Evolutionary conservation across 2,329 filamentous ascomycete genomes (phyloP).

Genomic region (Diaporthe sp.): DNA sequence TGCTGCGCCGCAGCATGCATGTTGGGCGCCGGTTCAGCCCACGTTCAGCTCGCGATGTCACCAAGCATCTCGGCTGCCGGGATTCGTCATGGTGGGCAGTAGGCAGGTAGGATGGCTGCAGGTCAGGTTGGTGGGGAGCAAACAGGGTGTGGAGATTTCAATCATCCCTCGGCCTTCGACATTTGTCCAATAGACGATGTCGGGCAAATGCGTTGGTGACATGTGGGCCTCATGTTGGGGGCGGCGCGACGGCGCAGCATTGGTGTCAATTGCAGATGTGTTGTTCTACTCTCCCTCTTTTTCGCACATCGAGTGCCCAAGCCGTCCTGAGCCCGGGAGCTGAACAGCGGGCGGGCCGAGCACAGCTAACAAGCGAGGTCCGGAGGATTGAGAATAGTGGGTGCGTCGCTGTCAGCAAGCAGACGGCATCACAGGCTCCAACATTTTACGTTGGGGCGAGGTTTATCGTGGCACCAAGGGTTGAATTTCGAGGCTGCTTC

Average conservation of each 20-base stretch:
- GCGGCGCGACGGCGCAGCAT: slow-evolving; percentile 9
- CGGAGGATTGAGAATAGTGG: slow-evolving; percentile 5
- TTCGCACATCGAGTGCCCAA: background rate
- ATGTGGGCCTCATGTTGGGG: slow-evolving; percentile 5
- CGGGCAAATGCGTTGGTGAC: background rate
- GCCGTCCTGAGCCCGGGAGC: background rate
- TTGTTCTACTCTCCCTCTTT: background rate
- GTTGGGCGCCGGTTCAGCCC: background rate
- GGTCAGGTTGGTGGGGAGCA: background rate
- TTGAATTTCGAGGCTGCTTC: slow-evolving; percentile 6
- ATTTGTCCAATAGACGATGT: slow-evolving; percentile 13
- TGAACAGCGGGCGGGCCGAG: slow-evolving; percentile 1
- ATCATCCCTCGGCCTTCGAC: background rate
- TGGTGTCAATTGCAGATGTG: background rate
- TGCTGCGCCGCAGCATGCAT: slow-evolving; percentile 9
- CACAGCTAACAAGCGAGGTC: background rate
- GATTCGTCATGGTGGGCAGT: slow-evolving; percentile 12
- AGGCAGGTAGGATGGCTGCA: background rate
- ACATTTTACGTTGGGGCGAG: background rate
- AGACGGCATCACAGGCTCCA: background rate
- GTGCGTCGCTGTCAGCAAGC: background rate
- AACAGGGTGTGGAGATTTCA: background rate
- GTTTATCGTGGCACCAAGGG: background rate
- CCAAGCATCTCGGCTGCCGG: slow-evolving; percentile 1
- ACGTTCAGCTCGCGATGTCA: slow-evolving; percentile 6